Percentiles rank a stretch among this genome's conserved stretches.
These are phyloP conservation scores for Alternaria sp. DNA, from an alignment of 2,329 filamentous ascomycete genomes.

Conservation along the genomic window DNA sequence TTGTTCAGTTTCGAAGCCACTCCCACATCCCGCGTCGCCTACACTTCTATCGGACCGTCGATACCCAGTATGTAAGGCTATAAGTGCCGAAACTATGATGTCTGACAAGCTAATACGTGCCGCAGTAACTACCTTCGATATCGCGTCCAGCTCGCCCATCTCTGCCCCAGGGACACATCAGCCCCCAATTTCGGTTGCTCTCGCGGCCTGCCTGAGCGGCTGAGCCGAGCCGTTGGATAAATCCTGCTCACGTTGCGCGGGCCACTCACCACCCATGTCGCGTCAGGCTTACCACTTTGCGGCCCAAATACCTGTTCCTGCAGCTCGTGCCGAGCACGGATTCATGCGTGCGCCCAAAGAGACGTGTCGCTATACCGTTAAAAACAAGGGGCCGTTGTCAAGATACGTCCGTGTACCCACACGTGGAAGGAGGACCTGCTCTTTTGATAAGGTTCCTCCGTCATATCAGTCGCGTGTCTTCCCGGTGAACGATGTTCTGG, in stretches of 20 bases:
- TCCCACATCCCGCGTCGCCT: not conserved
- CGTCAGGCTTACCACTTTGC: constrained; percentile 2
- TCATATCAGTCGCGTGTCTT: constrained; percentile 12
- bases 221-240: constrained; percentile 11
- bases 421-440: constrained; percentile 11
- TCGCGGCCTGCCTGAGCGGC: not conserved
- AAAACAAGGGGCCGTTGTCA: constrained; percentile 5
- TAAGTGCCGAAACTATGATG: not conserved
- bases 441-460: constrained; percentile 11
- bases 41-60: constrained; percentile 8
- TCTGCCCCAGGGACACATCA: constrained; percentile 1
- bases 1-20: not conserved
- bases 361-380: not conserved
- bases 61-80: not conserved
- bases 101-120: not conserved
- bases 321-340: constrained; percentile 13
- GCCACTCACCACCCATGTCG: not conserved
- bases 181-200: constrained; percentile 13
- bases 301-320: constrained; percentile 17
- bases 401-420: constrained; percentile 4
- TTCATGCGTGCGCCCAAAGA: constrained; percentile 6
- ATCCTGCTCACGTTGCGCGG: constrained; percentile 1
- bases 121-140: not conserved
- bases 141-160: not conserved
- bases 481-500: constrained; percentile 17